A percentile compares a stretch with the other conserved stretches of the same genome.
Evolutionary conservation across 2,329 filamentous ascomycete species (phyloP).

Genomic region (Hawksworthiomyces lignivorus): DNA sequence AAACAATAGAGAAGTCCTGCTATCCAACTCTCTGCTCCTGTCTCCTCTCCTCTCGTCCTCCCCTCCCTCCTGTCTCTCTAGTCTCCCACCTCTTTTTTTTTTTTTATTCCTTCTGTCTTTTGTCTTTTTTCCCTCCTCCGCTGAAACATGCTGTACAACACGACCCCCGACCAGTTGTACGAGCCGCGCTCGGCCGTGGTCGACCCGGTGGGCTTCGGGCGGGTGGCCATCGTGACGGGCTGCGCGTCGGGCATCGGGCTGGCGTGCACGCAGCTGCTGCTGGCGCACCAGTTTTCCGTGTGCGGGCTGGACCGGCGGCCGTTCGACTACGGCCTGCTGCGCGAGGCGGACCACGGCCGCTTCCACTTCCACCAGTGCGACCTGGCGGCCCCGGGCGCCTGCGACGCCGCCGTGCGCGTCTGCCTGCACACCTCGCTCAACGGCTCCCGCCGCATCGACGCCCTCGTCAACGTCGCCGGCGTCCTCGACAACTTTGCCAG

Average conservation of each 20-base stretch:
- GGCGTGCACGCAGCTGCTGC: slow-evolving; percentile 34
- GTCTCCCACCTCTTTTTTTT: no score
- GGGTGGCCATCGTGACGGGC: slow-evolving; percentile 40
- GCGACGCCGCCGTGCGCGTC: slow-evolving; percentile 25
- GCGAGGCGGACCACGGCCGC: slow-evolving; percentile 25
- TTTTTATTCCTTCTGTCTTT: no score
- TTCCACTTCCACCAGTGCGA: slow-evolving; percentile 29
- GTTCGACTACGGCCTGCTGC: slow-evolving; percentile 23
- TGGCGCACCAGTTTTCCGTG: slow-evolving; percentile 23
- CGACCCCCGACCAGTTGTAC: slow-evolving; percentile 19
- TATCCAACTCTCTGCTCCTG: no score
- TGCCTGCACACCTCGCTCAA: slow-evolving; percentile 22
- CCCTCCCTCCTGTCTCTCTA: no score
- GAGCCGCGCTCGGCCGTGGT: slow-evolving; percentile 14
- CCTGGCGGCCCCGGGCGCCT: slow-evolving; percentile 21
- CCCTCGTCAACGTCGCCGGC: slow-evolving; percentile 49
- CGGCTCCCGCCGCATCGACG: slow-evolving; percentile 34
- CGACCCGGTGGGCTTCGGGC: slow-evolving; percentile 24
- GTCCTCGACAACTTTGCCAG: slow-evolving; percentile 39
- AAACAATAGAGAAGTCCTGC: no score
- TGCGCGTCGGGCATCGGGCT: slow-evolving; percentile 40
- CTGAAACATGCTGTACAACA: slow-evolving; percentile 24
- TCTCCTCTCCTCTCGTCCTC: no score
- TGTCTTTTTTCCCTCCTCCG: no score
- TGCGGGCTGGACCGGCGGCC: slow-evolving; percentile 16